Base-by-base conservation (phyloP, 257 asterid species). In the Solanum appendiculatum region DNA sequence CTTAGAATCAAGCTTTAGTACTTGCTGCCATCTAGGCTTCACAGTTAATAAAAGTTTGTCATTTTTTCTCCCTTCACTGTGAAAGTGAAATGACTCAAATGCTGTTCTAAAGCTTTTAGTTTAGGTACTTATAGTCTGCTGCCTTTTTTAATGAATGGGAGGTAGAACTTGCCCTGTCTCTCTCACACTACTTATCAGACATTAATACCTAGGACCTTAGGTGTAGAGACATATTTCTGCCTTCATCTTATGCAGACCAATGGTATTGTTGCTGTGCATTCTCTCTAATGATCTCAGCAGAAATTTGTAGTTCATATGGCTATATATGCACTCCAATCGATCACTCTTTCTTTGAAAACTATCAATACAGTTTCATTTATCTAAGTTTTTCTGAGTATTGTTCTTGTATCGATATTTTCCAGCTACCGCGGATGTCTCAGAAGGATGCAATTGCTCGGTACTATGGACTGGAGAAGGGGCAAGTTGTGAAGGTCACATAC, bases 361-460 rank as follows among this genome's bases (percentile, higher is more conserved):
- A 46, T 48, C 36, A 60, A 74, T 34, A 29, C 23, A 69, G 64
- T 87, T 77, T 48, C 56, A 14, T 29, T 16, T 27, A 25, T 69
- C 78, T 20, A 12, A 34, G 4, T 58, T 33, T 70, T 23, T 58
- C 46, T 84, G 20, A 84, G 31, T 16, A 54, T 37, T 46, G 39
- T 83, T 46, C 25, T 44, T n/a, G 14, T 86, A 44, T 85, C 70
- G 87, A 23, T 31, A 31, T 31, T 88, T 90, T 82, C 44, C 93
- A 96, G 99, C 98, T 96, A 73, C 99, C 99, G 0, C 86, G 98
- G 86, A 94, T 96, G 97, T 88, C 68, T 37, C 92, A 91, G 88
- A 94, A 90, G 60, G 99, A 95, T 89, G 95, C 98, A 20, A 93
- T 96, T 60, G 96, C 98, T 69, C 92, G 96, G 73, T 96, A 96